Percentiles rank a stretch among this genome's conserved stretches.
These are phyloP conservation scores for Neobulgaria alba DNA, from an alignment of 2,329 filamentous ascomycete species.

Conservation along the genomic window DNA sequence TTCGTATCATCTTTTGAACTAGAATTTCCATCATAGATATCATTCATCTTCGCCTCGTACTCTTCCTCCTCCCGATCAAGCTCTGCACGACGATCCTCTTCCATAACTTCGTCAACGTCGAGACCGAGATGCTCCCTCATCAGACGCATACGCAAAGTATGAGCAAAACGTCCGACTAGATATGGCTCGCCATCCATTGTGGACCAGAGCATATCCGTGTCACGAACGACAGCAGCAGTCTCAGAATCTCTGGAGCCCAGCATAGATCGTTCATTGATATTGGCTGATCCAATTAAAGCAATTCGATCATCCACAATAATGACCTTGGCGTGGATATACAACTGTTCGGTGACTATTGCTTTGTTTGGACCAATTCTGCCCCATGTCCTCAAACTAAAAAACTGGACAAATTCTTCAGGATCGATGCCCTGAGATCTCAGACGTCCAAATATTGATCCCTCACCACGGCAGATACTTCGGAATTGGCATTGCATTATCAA, in stretches of 20 bases:
- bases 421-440: slow-evolving; percentile 74
- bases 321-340: slow-evolving; percentile 96
- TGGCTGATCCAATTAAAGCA: slow-evolving; percentile 91
- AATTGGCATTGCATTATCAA: slow-evolving; percentile 97
- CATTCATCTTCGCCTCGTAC: slow-evolving; percentile 52
- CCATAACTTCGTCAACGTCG: slow-evolving; percentile 83
- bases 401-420: slow-evolving; percentile 90
- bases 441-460: slow-evolving; percentile 83
- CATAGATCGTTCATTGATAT: slow-evolving; percentile 98
- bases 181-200: slow-evolving; percentile 88
- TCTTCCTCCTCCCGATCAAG: slow-evolving; percentile 44
- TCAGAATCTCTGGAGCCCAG: slow-evolving; percentile 87
- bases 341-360: slow-evolving; percentile 82
- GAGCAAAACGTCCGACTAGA: slow-evolving; percentile 82
- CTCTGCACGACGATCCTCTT: slow-evolving; percentile 65
- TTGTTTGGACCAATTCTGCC: slow-evolving; percentile 79
- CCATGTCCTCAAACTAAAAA: slow-evolving; percentile 89
- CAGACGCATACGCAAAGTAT: slow-evolving; percentile 82
- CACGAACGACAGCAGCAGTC: slow-evolving; percentile 79
- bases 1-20: slow-evolving; percentile 11
- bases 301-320: slow-evolving; percentile 94
- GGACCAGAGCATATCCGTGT: slow-evolving; percentile 87
- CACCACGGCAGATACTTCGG: slow-evolving; percentile 88
- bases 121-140: slow-evolving; percentile 97
- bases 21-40: slow-evolving; percentile 47